These are phyloP conservation scores for Quercus parvula DNA, from an alignment of 306 rosid genomes.

Conservation along the genomic window DNA sequence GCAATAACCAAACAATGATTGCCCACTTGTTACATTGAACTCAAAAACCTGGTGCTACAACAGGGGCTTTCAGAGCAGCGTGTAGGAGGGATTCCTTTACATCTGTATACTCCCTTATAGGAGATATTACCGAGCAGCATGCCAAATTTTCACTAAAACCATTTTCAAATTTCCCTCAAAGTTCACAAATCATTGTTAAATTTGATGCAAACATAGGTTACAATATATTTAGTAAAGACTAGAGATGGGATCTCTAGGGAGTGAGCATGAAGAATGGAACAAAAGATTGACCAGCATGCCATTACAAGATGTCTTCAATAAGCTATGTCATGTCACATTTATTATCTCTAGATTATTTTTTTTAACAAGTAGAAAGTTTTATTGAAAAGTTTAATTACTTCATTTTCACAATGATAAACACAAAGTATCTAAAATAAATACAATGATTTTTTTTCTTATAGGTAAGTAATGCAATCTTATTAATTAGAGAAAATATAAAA, in stretches of 20 bases:
- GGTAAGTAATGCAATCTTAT: too few species aligned
- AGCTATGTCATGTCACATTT: neutral
- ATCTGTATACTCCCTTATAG: slow-evolving; percentile 71
- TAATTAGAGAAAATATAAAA: too few species aligned
- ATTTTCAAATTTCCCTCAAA: neutral
- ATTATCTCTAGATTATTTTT: too few species aligned
- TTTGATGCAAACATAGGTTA: neutral
- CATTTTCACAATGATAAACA: too few species aligned
- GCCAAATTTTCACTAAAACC: neutral
- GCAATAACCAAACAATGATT: slow-evolving; percentile 78
- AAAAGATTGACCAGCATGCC: neutral
- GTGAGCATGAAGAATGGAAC: neutral
- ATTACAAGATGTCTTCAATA: neutral
- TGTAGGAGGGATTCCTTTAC: slow-evolving; percentile 90
- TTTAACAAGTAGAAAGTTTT: too few species aligned
- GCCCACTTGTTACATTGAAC: slow-evolving; percentile 34
- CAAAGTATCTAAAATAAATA: too few species aligned
- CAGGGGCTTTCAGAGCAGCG: slow-evolving; percentile 91
- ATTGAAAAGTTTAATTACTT: too few species aligned
- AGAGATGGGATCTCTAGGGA: neutral
- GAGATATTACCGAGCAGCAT: too few species aligned
- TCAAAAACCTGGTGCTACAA: slow-evolving; percentile 88
- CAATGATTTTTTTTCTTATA: too few species aligned
- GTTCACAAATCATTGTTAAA: neutral
- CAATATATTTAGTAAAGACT: neutral